These are phyloP conservation scores for Talaromyces sp. DNA, from an alignment of 2,329 filamentous ascomycete species.

Conservation along the genomic window DNA sequence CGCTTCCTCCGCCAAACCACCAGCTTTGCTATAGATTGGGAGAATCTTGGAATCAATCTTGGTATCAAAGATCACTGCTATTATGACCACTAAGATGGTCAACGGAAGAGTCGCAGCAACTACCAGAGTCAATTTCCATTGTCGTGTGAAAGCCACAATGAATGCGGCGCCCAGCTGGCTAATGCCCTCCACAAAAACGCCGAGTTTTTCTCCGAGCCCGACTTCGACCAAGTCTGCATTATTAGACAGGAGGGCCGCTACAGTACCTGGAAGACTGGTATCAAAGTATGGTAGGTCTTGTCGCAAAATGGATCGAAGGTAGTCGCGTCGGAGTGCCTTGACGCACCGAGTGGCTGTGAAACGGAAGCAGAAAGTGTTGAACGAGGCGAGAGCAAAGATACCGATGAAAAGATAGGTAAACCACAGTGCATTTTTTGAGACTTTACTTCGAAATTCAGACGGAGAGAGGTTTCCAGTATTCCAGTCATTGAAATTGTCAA, in stretches of 20 bases:
- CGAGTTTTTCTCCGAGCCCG: neutral
- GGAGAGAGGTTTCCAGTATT: neutral
- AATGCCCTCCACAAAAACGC: neutral
- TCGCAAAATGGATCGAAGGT: neutral
- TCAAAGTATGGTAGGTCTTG: neutral
- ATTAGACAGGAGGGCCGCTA: neutral
- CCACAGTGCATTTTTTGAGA: neutral
- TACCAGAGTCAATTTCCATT: neutral
- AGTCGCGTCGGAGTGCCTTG: neutral
- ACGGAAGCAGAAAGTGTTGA: neutral
- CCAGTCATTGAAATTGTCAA: neutral
- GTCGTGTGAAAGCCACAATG: neutral
- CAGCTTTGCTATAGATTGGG: neutral
- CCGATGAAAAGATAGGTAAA: neutral
- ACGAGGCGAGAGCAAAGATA: neutral
- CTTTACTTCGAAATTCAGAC: neutral
- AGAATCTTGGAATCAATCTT: neutral
- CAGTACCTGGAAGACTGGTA: neutral
- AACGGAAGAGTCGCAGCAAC: neutral
- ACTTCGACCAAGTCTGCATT: neutral
- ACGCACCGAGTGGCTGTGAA: neutral
- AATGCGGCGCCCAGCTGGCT: neutral
- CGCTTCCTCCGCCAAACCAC: neutral
- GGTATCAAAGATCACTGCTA: neutral
- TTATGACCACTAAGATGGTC: neutral